Base-by-base conservation (phyloP, 176 grass and related monocot genomes). In the Coix lacrymajobi region DNA sequence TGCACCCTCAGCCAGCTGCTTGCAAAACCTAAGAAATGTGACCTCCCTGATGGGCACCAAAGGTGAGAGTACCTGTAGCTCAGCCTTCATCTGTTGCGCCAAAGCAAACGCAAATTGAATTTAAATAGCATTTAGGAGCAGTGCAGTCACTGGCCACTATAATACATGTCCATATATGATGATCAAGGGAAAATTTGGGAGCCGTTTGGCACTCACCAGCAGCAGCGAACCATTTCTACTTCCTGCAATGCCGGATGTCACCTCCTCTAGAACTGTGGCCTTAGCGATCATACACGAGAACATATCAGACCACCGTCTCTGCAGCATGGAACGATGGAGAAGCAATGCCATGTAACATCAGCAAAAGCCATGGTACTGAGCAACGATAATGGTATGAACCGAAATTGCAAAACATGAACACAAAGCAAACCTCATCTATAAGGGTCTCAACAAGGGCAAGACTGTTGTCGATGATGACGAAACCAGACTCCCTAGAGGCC, bases 21-120 rank as follows among this genome's bases (percentile, higher is more conserved):
- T 98, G 73, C 92, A 93, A 76, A 95, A 98, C 60, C 96, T 82
- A 64, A 98, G 89, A 85, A 98, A 98, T 62, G 83, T 87, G 28
- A 93, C 76, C 68, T 98, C 96, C 49, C 92, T 82, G 34, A 98
- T 91, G 14, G 92, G 92, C 22, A 98, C 96, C 28, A 98, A 69
- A 32, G 96, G 96, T 52, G 92, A 95, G 45, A 98, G 90, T 49
- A 98, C 92, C 83, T 98, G 96, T 43, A 98, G 87, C 79, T 98
- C 96, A 36, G 96, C 91, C 63, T 91, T 94, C 96, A 98, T 95
- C 96, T 98, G 71, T 83, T 16, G 36, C 66, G 73, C 76, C 43
- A 34, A 54, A 71, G 81, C 22, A 37, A 31, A 81, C 46, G 66
- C 17, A 77, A 46, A 51, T 19, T 26, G 1, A 69, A 63, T 31